A percentile compares a stretch with the other conserved stretches of the same genome.
Evolutionary conservation across 1,284 basidiomycete genomes (phyloP).

Genomic region (Leccinum brunneo-olivaceum): DNA sequence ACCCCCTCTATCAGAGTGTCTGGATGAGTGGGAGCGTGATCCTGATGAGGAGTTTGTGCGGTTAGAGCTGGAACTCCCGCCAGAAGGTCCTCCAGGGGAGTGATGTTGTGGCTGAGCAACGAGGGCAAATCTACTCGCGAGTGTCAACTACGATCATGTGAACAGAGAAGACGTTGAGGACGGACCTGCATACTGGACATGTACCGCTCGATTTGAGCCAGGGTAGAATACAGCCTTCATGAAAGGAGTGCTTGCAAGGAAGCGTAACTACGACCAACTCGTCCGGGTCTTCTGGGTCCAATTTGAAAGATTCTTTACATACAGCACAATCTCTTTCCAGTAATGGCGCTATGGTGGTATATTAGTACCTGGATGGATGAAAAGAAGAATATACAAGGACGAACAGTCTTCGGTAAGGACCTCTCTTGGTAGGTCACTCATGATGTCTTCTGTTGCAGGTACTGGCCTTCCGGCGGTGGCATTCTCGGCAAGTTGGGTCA

Average conservation of each 20-base stretch:
- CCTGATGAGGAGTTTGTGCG: constrained; percentile 16
- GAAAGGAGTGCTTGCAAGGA: constrained; percentile 78
- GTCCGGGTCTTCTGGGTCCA: constrained; percentile 61
- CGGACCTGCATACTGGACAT: constrained; percentile 78
- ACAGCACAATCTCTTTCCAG: constrained; percentile 70
- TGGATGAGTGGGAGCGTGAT: constrained; percentile 15
- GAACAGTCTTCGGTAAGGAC: constrained; percentile 56
- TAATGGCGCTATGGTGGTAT: constrained; percentile 37
- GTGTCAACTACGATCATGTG: constrained; percentile 36
- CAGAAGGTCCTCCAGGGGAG: constrained; percentile 14
- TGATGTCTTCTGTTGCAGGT: constrained; percentile 67
- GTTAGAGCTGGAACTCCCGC: constrained; percentile 13
- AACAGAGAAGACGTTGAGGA: constrained; percentile 23
- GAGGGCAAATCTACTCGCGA: constrained; percentile 18
- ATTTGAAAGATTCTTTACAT: constrained; percentile 71
- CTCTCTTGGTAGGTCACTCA: constrained; percentile 55
- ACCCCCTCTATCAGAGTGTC: constrained; percentile 17
- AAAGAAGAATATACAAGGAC: constrained; percentile 22
- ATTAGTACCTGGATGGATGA: constrained; percentile 5
- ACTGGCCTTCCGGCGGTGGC: constrained; percentile 62
- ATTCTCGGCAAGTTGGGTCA: constrained; percentile 71
- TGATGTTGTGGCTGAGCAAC: constrained; percentile 25
- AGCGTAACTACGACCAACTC: constrained; percentile 65
- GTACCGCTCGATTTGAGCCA: constrained; percentile 82
- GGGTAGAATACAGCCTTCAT: constrained; percentile 72